These are phyloP conservation scores for Linum trigynum DNA, from an alignment of 345 rosid species.

Conservation along the genomic window DNA sequence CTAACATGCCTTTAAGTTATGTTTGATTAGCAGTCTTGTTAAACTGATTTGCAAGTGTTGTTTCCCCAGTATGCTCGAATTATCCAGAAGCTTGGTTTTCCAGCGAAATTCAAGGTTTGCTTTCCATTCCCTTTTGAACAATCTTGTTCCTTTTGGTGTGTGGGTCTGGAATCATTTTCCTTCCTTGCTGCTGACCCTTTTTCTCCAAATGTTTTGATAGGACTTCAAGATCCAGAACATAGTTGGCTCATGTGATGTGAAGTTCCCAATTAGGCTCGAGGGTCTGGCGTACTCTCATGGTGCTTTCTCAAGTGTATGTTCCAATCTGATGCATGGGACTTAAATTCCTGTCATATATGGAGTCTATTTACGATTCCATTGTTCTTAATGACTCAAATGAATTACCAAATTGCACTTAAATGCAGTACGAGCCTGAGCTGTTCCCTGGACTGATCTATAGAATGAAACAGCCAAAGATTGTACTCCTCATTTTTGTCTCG, in stretches of 20 bases:
- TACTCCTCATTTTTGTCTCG: conserved; percentile 87
- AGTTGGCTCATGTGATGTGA: conserved; percentile 80
- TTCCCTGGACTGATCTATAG: conserved; percentile 94
- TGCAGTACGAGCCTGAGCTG: conserved; percentile 94
- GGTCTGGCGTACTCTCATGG: conserved; percentile 79
- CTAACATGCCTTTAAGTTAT: conserved; percentile 9
- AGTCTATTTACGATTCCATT: not conserved
- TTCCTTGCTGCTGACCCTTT: not conserved
- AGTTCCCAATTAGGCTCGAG: conserved; percentile 71
- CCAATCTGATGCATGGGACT: not conserved
- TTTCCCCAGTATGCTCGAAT: conserved; percentile 65
- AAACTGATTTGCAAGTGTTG: conserved; percentile 3
- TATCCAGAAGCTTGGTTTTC: conserved; percentile 80
- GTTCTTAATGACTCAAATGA: not conserved
- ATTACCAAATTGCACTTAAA: conserved; percentile 3
- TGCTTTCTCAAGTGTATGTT: conserved; percentile 76
- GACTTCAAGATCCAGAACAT: conserved; percentile 89
- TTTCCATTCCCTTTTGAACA: not conserved
- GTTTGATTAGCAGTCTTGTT: not conserved
- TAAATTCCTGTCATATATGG: too few relatives aligned
- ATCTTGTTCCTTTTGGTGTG: not conserved
- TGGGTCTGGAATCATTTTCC: not conserved
- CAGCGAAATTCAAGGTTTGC: conserved; percentile 74
- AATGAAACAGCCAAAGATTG: conserved; percentile 94
- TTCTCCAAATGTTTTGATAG: conserved; percentile 24